These are phyloP conservation scores for Diaporthe helianthi DNA, from an alignment of 2,329 filamentous ascomycete species.

Conservation along the genomic window DNA sequence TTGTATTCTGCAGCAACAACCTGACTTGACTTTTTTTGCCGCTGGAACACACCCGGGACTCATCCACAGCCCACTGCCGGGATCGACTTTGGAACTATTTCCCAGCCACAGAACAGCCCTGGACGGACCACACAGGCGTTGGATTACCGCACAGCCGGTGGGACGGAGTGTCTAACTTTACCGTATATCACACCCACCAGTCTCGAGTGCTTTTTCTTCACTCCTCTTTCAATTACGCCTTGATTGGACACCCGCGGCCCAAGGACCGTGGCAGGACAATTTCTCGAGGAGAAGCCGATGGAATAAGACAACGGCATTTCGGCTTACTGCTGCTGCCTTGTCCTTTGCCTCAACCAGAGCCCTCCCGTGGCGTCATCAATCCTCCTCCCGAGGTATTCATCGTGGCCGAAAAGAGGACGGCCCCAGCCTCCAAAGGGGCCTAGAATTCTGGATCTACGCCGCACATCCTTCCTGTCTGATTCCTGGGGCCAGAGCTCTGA, in stretches of 20 bases:
- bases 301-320: conserved; percentile 27
- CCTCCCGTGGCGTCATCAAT: background rate
- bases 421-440: conserved; percentile 8
- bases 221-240: background rate
- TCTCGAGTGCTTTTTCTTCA: background rate
- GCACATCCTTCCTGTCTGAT: conserved; percentile 19
- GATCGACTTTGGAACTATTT: background rate
- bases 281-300: conserved; percentile 29
- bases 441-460: conserved; percentile 17
- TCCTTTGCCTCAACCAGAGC: background rate
- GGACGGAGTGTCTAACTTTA: background rate
- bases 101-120: background rate
- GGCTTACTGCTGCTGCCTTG: conserved; percentile 24
- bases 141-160: background rate
- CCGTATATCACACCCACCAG: conserved; percentile 19
- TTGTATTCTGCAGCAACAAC: background rate
- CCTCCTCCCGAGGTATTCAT: background rate
- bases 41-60: background rate
- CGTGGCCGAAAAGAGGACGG: conserved; percentile 7
- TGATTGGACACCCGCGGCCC: conserved; percentile 12
- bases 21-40: background rate
- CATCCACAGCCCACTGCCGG: background rate
- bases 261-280: conserved; percentile 4
- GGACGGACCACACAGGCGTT: conserved; percentile 16
- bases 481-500: conserved; percentile 27